Evolutionary conservation across 345 rosid genomes (phyloP).

Genomic region (Salix arbutifolia): DNA sequence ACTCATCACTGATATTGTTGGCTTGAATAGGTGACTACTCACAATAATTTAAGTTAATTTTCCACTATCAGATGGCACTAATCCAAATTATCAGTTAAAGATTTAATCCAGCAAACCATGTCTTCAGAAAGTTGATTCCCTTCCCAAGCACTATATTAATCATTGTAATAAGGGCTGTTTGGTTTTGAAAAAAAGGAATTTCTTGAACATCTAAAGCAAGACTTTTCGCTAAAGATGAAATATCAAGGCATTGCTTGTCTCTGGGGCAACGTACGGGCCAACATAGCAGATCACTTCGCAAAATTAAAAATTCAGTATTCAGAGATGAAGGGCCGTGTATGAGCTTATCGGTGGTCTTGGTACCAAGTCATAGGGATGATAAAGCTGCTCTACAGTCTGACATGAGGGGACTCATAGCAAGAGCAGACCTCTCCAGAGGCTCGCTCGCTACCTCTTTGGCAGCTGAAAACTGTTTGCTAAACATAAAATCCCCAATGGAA

Average conservation of each 20-base stretch:
- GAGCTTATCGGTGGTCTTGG: not conserved
- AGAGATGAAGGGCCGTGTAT: not conserved
- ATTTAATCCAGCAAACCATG: not conserved
- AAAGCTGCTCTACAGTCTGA: not conserved
- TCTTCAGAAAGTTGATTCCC: not conserved
- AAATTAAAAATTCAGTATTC: not conserved
- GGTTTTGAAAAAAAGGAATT: not conserved
- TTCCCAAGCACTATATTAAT: not conserved
- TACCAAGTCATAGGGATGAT: not conserved
- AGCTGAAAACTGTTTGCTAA: not conserved
- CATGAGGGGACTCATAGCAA: not conserved
- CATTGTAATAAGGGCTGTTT: not conserved
- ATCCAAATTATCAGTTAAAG: not conserved
- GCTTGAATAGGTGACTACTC: too few species aligned
- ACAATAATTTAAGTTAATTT: not conserved
- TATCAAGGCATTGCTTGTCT: not conserved
- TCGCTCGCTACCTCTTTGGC: not conserved
- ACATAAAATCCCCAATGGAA: not conserved
- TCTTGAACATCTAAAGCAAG: not conserved
- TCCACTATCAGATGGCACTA: not conserved
- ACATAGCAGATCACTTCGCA: not conserved
- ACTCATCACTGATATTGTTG: not conserved
- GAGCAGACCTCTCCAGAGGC: not conserved
- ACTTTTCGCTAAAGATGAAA: not conserved
- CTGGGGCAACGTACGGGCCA: not conserved